Evolutionary conservation across 225 moss, liverwort and hornwort genomes (phyloP), one percentile per base, ranked within the genome.

Genomic region (Pseudoscleropodium purum): DNA sequence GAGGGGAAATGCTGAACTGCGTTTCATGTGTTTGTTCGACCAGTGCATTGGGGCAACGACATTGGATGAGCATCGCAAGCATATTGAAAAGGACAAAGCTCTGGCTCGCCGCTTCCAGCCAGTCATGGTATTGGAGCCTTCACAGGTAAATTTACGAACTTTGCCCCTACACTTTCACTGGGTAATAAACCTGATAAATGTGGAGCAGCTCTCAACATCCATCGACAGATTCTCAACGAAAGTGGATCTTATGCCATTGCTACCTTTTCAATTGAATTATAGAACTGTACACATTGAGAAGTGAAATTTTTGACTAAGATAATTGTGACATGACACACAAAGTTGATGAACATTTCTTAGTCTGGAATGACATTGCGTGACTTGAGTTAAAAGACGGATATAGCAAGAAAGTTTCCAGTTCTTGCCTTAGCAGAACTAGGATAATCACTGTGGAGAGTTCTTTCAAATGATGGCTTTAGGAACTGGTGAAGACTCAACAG

Each of bases 11-110:
- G 31, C 84, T 91, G 30, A 81, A 25, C 29, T 66, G 43, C 77
- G 29, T 88, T 16, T 56, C 23, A 84, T 85, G 49, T 88, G 52
- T 91, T 64, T 64, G 54, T 90, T 51, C 57, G 87, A 88, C 24
- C 91, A 99, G 99, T 99, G 99, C 92, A 99, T 99, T 79, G 99
- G 99, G 60, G 97, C 99, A 84, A 99, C 99, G 75, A 99, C 99
- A n/a, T 90, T 99, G 85, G 99, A 96, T 77, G 99, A 99, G 90
- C 97, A 99, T 77, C 96, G 99, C 83, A 99, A 99, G 92, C 96
- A 99, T 82, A 97, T 99, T 65, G 99, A 99, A 94, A 99, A 99
- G 83, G 99, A 99, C 89, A 96, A 96, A 90, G 99, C 99, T 61
- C 88, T 99, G 79, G 99, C 97, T 59, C 96, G 97, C 72, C 96